Conservation (phyloP, 75 land plant species). For the Pinus tabuliformis region DNA sequence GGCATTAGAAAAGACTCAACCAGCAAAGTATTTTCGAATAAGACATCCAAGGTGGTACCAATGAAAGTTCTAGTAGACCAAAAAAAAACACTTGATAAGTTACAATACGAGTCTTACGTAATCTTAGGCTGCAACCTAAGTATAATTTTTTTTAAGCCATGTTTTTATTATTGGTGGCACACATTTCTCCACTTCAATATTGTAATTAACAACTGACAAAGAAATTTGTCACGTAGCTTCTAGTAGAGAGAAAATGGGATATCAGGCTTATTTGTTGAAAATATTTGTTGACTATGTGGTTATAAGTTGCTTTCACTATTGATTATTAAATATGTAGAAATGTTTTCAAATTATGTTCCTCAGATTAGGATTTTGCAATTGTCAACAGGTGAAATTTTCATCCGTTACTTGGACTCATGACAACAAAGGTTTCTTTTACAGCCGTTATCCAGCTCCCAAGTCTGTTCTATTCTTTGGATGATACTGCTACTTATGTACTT, state of each 20-base stretch:
- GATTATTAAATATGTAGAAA: background rate
- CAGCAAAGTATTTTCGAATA: no score
- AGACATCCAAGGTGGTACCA: background rate
- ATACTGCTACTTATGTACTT: background rate
- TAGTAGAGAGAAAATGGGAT: background rate
- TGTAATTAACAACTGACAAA: background rate
- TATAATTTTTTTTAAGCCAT: no score
- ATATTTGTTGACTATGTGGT: background rate
- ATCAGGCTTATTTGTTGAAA: no score
- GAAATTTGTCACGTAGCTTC: background rate
- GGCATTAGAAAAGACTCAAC: no score
- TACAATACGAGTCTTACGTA: background rate
- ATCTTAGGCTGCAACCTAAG: background rate
- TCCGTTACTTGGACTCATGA: slow-evolving; percentile 91
- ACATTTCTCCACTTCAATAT: no score
- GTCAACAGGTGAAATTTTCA: slow-evolving; percentile 86
- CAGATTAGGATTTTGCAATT: no score
- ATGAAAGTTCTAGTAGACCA: background rate
- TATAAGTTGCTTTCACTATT: slow-evolving; percentile 35
- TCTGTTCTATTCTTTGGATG: slow-evolving; percentile 21
- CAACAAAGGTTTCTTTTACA: slow-evolving; percentile 94
- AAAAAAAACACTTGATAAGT: background rate
- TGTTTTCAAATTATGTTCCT: background rate
- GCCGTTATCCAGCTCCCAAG: slow-evolving; percentile 93
- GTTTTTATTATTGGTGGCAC: no score